Evolutionary conservation across 1,284 basidiomycete genomes (phyloP), one percentile per base, ranked within the genome.

Genomic region (Cryptococcus sp.): DNA sequence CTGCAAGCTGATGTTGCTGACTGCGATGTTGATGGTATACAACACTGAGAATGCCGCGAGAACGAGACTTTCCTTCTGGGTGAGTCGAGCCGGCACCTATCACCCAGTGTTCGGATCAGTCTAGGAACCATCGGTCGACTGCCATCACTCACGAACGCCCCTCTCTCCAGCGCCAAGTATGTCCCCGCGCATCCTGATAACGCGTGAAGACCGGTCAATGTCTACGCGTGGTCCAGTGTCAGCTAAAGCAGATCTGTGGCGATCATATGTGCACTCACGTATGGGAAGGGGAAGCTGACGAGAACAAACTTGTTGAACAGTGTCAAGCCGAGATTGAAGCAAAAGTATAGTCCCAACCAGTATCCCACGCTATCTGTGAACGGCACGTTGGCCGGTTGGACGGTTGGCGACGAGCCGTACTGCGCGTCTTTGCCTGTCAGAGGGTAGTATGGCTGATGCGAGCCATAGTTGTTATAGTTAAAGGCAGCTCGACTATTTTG

Each of bases 221-320:
- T 89, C 80, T 80, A 59, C 17, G 38, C 16, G 17, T 17, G 5
- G n/a, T 27, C 10, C 16, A 19, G 25, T 1, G 3, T 39, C n/a
- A 23, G 27, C 22, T 3, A 25, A 2, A 2, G 31, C 13, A 8
- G 10, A 10, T 8, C 8, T 3, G 31, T 10, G 8, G 13, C 13
- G 31, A 13, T 35, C 31, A 10, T 35, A 35, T 10, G 17, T 10
- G 4, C 16, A 77, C 79, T 74, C 69, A 80, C 79, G 64, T 94
- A 96, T 4, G 93, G 93, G 72, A 91, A 96, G 0, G 93, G 93
- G 75, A 96, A 96, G 56, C 84, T 85, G 54, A 90, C 87, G 58
- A 96, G 85, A 11, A 96, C 87, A 45, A 86, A 82, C 79, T 97
- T 96, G 84, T 96, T 96, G 80, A 91, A 94, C 45, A 97, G 80